Conservation (phyloP, 164 flowering plant genomes). For the Tetracentron sinense region DNA sequence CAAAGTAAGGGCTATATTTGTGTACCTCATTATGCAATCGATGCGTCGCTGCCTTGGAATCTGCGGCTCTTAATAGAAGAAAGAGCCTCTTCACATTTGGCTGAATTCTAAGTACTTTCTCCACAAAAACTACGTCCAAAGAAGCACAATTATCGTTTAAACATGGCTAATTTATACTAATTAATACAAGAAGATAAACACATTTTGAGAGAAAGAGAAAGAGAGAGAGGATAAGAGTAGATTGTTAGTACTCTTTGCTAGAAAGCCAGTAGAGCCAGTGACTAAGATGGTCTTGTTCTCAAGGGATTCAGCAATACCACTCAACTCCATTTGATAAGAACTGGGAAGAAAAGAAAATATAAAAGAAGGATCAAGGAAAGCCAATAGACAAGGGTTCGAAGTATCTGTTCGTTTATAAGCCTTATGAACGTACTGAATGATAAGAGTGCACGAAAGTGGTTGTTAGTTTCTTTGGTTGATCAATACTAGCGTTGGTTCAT, state of each 20-base stretch:
- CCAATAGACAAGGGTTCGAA: neutral
- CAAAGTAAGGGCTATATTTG: neutral
- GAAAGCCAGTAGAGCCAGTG: conserved; percentile 73
- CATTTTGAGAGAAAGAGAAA: neutral
- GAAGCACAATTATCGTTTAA: neutral
- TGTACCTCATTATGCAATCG: conserved; percentile 52
- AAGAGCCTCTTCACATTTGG: conserved; percentile 56
- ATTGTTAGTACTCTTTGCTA: conserved; percentile 51
- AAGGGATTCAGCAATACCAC: conserved; percentile 39
- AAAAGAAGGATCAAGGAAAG: neutral
- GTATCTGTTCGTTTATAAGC: neutral
- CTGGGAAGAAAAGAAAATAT: neutral
- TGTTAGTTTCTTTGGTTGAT: too few relatives aligned
- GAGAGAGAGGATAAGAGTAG: neutral
- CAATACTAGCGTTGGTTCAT: too few relatives aligned
- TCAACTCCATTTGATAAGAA: conserved; percentile 38
- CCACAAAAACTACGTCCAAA: conserved; percentile 46
- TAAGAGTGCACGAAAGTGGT: too few relatives aligned
- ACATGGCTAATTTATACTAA: neutral
- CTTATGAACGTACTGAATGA: too few relatives aligned
- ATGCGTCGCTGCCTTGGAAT: conserved; percentile 34
- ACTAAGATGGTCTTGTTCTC: conserved; percentile 54
- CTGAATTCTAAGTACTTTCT: conserved; percentile 58
- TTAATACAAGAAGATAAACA: neutral
- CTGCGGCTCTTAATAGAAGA: conserved; percentile 58